Evolutionary conservation across 306 rosid species (phyloP), one percentile per base, ranked within the genome.

Genomic region (Hippophae rhamnoides): DNA sequence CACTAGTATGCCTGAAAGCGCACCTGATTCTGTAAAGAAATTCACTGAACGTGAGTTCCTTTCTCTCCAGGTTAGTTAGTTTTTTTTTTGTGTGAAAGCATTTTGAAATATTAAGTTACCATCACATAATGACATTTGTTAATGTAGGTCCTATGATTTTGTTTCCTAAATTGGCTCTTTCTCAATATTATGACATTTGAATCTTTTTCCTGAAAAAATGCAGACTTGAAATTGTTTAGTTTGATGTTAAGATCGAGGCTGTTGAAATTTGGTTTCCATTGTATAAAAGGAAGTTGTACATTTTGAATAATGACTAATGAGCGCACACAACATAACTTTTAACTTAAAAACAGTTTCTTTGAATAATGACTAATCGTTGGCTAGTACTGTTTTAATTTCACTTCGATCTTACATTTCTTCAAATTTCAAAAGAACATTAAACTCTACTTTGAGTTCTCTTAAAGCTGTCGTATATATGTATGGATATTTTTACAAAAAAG

Each of bases 1-100:
- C 58, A 83, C 83, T 18, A 18, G 18, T 61, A 81, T 87, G 57
- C 93, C 98, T 8, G 57, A 45, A 75, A 85, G 72, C 47, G 81
- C 82, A 8, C 87, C 96, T 52, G 72, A 81, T 76, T 87, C 98
- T 42, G 78, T 90, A 58, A 85, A 81, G 78, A 76, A 50, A 61
- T 90, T 90, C 69, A 66, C 98, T 58, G 73, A 90, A 58, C 96
- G 83, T 14, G 84, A 86, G 5, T 82, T 90, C 63, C 76, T 81
- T 60, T 90, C 98, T 72, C 86, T 87, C 61, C 95, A 92, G 96
- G 98, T 92, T 73, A 54, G 84, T 18, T 18, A 0, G 18, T 18
- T 18, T 18, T 18, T 18, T 62, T 68, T 52, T 9, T 59, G 18
- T 44, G 8, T 52, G 58, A 26, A 43, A 18, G 18, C 52, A 66